Evolutionary conservation across 805 yeast species (phyloP), one percentile per base, ranked within the genome.

Genomic region (Suhomyces tanzawaensis): DNA sequence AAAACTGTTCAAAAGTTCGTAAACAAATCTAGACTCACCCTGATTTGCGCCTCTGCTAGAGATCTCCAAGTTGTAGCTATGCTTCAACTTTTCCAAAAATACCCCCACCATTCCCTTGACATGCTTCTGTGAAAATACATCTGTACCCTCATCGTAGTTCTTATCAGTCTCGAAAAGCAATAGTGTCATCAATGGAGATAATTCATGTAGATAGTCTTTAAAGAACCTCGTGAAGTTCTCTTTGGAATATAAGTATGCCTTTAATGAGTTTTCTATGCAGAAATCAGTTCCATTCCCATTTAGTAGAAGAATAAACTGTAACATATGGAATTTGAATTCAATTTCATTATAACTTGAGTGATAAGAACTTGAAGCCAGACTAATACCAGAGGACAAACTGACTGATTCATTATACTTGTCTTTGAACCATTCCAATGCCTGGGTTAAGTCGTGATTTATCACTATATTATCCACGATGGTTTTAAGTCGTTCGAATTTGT

Each of bases 291-390:
- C 34, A 8, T 28, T 23, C 1, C 60, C 58, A 35, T 53, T 54
- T 12, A 68, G 48, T 6, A 65, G 49, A 15, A 66, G 47, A 3
- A 56, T 52, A 37, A 60, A 66, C 43, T 68, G 69, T 12, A 68
- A 55, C 51, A 65, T 53, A 47, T 66, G 71, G 44, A 67, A 62
- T 44, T 66, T 66, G 52, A 69, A 63, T 48, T 63, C 68, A n/a
- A 62, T 53, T 37, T 52, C 55, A 14, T 51, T 40, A 37, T 37
- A 42, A 32, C 34, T 35, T 15, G 35, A 40, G 31, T 16, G 37
- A 9, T 17, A 27, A 12, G 32, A 13, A 21, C 17, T 22, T 16
- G 32, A 9, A 9, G 19, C 22, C 14, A 7, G 29, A 19, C 39
- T 33, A 12, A 31, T 11, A 11, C 32, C 32, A 6, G 25, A n/a